Conservation (phyloP, 2,329 filamentous ascomycete species). For the Didymella segeticola region DNA sequence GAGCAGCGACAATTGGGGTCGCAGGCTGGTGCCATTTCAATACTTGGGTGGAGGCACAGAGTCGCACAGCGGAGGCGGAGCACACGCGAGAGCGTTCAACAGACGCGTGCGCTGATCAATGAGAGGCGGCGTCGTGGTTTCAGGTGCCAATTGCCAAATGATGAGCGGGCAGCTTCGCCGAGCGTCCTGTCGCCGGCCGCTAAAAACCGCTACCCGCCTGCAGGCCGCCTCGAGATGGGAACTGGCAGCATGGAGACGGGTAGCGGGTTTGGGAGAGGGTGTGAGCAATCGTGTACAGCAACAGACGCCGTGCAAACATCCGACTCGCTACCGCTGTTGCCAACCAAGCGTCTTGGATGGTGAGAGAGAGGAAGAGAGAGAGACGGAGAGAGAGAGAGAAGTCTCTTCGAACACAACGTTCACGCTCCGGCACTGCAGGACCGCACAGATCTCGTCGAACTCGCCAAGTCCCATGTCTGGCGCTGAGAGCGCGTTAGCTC, state of each 20-base stretch:
- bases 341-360: neutral
- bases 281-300: neutral
- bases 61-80: slow-evolving; percentile 32
- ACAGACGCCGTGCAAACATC: neutral
- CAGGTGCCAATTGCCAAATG: slow-evolving; percentile 43
- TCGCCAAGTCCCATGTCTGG: slow-evolving; percentile 28
- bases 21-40: slow-evolving; percentile 24
- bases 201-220: slow-evolving; percentile 16
- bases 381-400: neutral
- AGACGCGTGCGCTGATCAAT: slow-evolving; percentile 37
- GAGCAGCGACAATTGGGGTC: slow-evolving; percentile 14
- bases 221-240: slow-evolving; percentile 22
- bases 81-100: slow-evolving; percentile 41
- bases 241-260: slow-evolving; percentile 9
- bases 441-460: slow-evolving; percentile 22
- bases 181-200: slow-evolving; percentile 27
- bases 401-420: slow-evolving; percentile 1
- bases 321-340: neutral
- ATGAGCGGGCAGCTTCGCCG: slow-evolving; percentile 30
- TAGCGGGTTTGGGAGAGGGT: slow-evolving; percentile 4
- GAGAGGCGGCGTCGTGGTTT: slow-evolving; percentile 31
- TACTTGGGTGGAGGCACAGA: slow-evolving; percentile 16
- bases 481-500: slow-evolving; percentile 33
- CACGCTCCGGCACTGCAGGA: slow-evolving; percentile 14
- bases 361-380: neutral